phyloP scores from a whole-genome alignment of 129 eudicot species.

The Sambucus nigra region DNA sequence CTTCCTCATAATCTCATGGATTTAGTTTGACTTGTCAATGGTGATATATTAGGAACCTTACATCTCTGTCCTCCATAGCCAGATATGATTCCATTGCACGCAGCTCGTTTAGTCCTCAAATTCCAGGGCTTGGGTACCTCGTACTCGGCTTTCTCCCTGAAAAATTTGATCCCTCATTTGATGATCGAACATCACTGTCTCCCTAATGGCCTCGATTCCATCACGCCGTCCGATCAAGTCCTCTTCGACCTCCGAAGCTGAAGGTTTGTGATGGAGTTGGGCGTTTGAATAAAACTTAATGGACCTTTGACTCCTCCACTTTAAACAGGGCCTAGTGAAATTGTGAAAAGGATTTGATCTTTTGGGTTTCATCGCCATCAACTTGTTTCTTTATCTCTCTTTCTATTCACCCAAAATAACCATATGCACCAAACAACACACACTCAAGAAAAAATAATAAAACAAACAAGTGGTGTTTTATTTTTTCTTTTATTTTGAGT shows the following conservation, averaged over 20 bases:
- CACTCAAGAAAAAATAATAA: not conserved
- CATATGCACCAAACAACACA: conserved; percentile 1
- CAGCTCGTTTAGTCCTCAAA: conserved; percentile 37
- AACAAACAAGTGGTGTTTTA: not conserved
- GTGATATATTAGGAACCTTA: conserved; percentile 10
- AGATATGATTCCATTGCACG: conserved; percentile 7
- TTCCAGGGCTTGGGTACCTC: conserved; percentile 28
- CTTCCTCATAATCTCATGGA: conserved; percentile 9
- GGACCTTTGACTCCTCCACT: conserved; percentile 25
- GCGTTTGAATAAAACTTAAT: conserved; percentile 25
- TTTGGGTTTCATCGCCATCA: conserved; percentile 10
- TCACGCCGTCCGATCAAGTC: conserved; percentile 6
- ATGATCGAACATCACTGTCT: conserved; percentile 38
- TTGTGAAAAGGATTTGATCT: conserved; percentile 31
- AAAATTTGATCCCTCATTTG: conserved; percentile 26
- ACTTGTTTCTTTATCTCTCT: not conserved
- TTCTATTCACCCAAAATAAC: not conserved
- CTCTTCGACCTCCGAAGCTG: not conserved
- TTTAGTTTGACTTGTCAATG: conserved; percentile 10
- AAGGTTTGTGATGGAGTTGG: not conserved
- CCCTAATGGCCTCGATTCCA: conserved; percentile 35
- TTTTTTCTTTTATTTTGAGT: not conserved
- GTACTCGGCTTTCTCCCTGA: conserved; percentile 17
- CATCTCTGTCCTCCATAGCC: conserved; percentile 6
- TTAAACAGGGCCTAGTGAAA: conserved; percentile 25